Evolutionary conservation across 495 filamentous ascomycete genomes (phyloP).

Genomic region (Tuber microsphaerosporum): DNA sequence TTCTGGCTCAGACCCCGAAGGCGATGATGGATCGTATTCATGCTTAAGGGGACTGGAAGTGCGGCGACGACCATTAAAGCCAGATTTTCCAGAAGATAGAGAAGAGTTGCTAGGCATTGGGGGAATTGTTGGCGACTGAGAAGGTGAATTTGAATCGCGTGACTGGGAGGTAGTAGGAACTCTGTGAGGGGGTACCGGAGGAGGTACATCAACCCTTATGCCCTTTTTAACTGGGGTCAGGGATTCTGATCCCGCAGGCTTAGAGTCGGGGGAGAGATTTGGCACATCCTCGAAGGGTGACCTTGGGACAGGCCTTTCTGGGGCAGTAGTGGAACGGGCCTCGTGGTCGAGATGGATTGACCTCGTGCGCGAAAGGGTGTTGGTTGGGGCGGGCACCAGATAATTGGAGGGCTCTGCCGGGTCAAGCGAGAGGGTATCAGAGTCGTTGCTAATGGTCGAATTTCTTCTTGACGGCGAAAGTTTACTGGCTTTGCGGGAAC

Average conservation of each 20-base stretch:
- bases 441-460: slow-evolving; percentile 21
- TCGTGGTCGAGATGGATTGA: slow-evolving; percentile 40
- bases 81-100: slow-evolving; percentile 23
- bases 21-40: slow-evolving; percentile 89
- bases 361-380: slow-evolving; percentile 30
- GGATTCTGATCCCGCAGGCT: slow-evolving; percentile 44
- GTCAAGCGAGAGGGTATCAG: slow-evolving; percentile 18
- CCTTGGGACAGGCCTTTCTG: slow-evolving; percentile 8
- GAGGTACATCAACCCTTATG: slow-evolving; percentile 44
- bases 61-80: slow-evolving; percentile 47
- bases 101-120: slow-evolving; percentile 46
- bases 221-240: slow-evolving; percentile 33
- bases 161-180: slow-evolving; percentile 44
- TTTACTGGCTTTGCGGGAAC: slow-evolving; percentile 36
- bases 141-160: slow-evolving; percentile 47
- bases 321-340: slow-evolving; percentile 20
- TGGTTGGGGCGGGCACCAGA: slow-evolving; percentile 10
- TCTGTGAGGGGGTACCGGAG: slow-evolving; percentile 53
- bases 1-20: slow-evolving; percentile 48
- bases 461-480: slow-evolving; percentile 27
- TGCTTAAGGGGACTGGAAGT: slow-evolving; percentile 94
- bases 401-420: slow-evolving; percentile 14
- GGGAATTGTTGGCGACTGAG: slow-evolving; percentile 39
- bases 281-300: slow-evolving; percentile 44
- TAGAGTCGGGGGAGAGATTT: slow-evolving; percentile 33